Conservation (phyloP, 208 protist genomes). For the Strigomonas culicis region DNA sequence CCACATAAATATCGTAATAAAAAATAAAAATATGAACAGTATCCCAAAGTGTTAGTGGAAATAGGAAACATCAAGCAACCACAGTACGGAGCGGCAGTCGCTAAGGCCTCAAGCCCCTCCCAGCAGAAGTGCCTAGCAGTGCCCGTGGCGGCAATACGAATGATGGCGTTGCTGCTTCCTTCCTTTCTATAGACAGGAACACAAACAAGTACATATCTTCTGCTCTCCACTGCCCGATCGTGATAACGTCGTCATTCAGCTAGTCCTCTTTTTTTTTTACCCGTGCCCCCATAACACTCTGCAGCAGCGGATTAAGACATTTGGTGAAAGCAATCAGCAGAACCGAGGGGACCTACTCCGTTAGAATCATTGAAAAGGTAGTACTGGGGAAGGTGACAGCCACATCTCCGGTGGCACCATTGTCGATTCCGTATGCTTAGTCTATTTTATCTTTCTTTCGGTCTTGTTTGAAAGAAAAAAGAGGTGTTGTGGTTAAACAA, state of each 20-base stretch:
- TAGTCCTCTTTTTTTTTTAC: constrained; percentile 62
- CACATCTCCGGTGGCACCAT: constrained; percentile 36
- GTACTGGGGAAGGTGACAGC: constrained; percentile 78
- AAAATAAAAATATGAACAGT: neutral
- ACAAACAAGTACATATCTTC: neutral
- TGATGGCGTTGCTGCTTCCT: neutral
- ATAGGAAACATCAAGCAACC: no score
- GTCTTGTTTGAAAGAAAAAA: no score
- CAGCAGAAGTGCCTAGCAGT: no score
- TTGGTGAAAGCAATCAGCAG: constrained; percentile 60
- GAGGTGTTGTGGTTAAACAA: no score
- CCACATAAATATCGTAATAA: no score
- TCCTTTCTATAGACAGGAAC: neutral
- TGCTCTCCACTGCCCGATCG: neutral
- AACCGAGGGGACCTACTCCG: constrained; percentile 69
- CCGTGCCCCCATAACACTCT: constrained; percentile 47
- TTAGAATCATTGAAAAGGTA: constrained; percentile 58
- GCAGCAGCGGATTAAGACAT: constrained; percentile 60
- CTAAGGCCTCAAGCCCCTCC: no score
- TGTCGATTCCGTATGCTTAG: neutral
- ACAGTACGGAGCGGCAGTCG: no score
- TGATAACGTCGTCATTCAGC: constrained; percentile 76
- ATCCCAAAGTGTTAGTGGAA: no score
- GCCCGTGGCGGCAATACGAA: neutral
- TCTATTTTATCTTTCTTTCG: neutral